Evolutionary conservation across 2,329 filamentous ascomycete species (phyloP).

Genomic region (Aureobasidium sp.): DNA sequence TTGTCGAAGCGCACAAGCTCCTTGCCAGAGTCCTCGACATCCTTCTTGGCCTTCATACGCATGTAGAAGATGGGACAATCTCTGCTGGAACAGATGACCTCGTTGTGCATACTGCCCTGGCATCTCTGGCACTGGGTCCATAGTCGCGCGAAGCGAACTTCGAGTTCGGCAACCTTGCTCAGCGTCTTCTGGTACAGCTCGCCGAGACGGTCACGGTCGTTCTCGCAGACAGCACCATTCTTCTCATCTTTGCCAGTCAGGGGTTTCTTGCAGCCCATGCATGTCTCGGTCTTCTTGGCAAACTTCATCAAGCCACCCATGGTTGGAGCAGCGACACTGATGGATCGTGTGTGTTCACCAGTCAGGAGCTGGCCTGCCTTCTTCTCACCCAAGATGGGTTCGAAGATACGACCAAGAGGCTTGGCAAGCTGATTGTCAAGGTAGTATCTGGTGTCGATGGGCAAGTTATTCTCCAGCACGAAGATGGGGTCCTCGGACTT

Average conservation of each 20-base stretch:
- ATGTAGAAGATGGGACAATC: slow-evolving; percentile 99
- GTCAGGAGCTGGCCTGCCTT: slow-evolving; percentile 80
- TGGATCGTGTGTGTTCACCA: slow-evolving; percentile 90
- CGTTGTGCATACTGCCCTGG: slow-evolving; percentile 95
- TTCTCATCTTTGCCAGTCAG: slow-evolving; percentile 71
- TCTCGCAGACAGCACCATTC: slow-evolving; percentile 76
- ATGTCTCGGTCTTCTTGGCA: slow-evolving; percentile 93
- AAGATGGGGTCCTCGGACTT: slow-evolving; percentile 95
- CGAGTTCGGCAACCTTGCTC: slow-evolving; percentile 80
- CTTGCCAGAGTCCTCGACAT: slow-evolving; percentile 89
- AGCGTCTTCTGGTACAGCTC: slow-evolving; percentile 92
- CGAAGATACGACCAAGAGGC: slow-evolving; percentile 89
- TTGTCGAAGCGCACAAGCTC: slow-evolving; percentile 85
- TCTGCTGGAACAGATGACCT: slow-evolving; percentile 92
- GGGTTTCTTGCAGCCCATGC: slow-evolving; percentile 98
- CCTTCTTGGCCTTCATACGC: slow-evolving; percentile 99
- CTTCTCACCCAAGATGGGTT: slow-evolving; percentile 91
- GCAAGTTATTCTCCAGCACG: slow-evolving; percentile 94
- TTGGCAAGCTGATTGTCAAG: slow-evolving; percentile 97
- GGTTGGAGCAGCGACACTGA: slow-evolving; percentile 83
- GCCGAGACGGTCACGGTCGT: slow-evolving; percentile 77
- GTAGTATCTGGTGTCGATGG: slow-evolving; percentile 97
- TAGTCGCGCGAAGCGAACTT: slow-evolving; percentile 82
- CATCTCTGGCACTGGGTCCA: slow-evolving; percentile 99
- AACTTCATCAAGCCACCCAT: slow-evolving; percentile 98